Evolutionary conservation across 164 flowering plant genomes (phyloP).

Genomic region (Annona cherimola): DNA sequence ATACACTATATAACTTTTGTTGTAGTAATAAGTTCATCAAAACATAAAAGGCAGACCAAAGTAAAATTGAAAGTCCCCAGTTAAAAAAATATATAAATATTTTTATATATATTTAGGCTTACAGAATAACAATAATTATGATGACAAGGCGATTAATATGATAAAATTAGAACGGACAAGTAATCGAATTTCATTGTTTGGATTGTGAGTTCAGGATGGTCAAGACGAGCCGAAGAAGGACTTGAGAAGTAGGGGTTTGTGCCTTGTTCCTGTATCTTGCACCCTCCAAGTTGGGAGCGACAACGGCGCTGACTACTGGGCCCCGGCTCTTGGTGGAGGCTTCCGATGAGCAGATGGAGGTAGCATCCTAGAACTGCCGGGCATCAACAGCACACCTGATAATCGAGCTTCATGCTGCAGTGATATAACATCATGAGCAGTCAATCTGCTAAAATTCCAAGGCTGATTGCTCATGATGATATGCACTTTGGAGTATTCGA

Average conservation of each 20-base stretch:
- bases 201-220: conserved; percentile 23
- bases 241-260: conserved; percentile 76
- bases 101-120: too few species aligned
- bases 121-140: too few species aligned
- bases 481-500: conserved; percentile 28
- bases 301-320: conserved; percentile 83
- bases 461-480: conserved; percentile 97
- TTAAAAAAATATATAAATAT: too few species aligned
- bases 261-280: conserved; percentile 69
- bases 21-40: too few species aligned
- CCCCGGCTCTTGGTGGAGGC: conserved; percentile 51
- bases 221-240: conserved; percentile 47
- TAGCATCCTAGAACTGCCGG: background rate
- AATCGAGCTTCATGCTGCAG: conserved; percentile 17
- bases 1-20: too few species aligned
- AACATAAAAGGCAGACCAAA: too few species aligned
- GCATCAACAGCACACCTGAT: conserved; percentile 2
- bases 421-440: conserved; percentile 87
- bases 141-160: too few species aligned
- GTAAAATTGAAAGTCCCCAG: too few species aligned
- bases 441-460: conserved; percentile 60
- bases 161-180: background rate
- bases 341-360: conserved; percentile 23
- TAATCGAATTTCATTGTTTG: background rate
- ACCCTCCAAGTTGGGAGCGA: conserved; percentile 69